Percentiles rank a stretch among this genome's conserved stretches.
Conservation (phyloP, 108 stramenopile genomes). For the Seminavis robusta region DNA sequence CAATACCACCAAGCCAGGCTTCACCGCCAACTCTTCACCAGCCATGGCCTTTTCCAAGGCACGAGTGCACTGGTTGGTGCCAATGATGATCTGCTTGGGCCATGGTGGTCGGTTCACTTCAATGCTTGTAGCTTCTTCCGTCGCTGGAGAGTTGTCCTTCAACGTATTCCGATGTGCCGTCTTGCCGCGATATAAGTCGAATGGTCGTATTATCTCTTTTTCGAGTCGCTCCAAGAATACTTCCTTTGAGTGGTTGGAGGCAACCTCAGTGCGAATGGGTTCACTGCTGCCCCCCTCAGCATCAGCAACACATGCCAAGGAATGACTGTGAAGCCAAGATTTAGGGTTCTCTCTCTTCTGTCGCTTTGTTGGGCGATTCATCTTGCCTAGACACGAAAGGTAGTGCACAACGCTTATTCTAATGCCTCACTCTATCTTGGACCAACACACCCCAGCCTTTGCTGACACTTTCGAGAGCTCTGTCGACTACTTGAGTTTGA, state of each 20-base stretch:
- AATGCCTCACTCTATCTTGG: too few relatives aligned
- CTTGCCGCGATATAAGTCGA: constrained; percentile 1
- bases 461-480: too few relatives aligned
- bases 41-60: constrained; percentile 29
- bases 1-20: constrained; percentile 43
- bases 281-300: too few relatives aligned
- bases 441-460: too few relatives aligned
- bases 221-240: constrained; percentile 59
- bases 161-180: background rate
- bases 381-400: too few relatives aligned
- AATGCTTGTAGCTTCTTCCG: background rate
- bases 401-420: too few relatives aligned
- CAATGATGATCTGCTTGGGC: constrained; percentile 37
- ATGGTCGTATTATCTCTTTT: constrained; percentile 50
- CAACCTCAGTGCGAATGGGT: too few relatives aligned
- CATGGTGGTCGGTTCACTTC: constrained; percentile 7
- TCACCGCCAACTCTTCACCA: background rate
- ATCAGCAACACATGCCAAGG: too few relatives aligned
- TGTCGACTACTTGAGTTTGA: too few relatives aligned
- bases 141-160: background rate
- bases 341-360: too few relatives aligned
- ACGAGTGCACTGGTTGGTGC: constrained; percentile 68
- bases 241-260: constrained; percentile 38
- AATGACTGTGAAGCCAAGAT: too few relatives aligned
- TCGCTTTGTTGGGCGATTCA: too few relatives aligned